Evolutionary conservation across 108 stramenopile species (phyloP).

Genomic region (Cyclostephanos invisitatus): DNA sequence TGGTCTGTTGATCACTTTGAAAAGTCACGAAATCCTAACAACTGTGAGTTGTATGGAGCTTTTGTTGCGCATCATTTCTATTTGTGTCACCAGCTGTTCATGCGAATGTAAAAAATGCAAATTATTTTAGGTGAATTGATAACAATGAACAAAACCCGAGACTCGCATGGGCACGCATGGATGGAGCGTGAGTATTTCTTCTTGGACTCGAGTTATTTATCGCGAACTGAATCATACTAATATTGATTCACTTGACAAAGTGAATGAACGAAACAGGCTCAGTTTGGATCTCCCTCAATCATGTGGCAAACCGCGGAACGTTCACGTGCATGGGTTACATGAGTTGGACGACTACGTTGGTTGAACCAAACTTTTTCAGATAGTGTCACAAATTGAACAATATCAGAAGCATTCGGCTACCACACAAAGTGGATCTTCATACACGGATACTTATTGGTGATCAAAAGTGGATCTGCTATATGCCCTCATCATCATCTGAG

Average conservation of each 20-base stretch:
- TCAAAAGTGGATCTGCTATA: not conserved
- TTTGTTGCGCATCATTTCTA: too few species aligned
- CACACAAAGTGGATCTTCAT: too few species aligned
- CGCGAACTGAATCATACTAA: not conserved
- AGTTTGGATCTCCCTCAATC: slow-evolving; percentile 30
- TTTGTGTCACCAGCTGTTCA: not conserved
- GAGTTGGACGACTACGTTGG: not conserved
- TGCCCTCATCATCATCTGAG: slow-evolving; percentile 20
- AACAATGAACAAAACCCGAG: slow-evolving; percentile 63
- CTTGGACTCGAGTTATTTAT: not conserved
- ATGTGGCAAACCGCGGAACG: slow-evolving; percentile 44
- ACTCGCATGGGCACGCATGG: slow-evolving; percentile 34
- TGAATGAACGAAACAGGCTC: slow-evolving; percentile 19
- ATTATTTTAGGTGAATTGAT: slow-evolving; percentile 40
- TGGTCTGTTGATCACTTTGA: slow-evolving; percentile 86
- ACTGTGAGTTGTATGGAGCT: slow-evolving; percentile 37
- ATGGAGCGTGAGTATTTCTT: slow-evolving; percentile 31
- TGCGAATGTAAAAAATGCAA: too few species aligned
- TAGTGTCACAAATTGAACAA: not conserved
- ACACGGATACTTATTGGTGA: too few species aligned
- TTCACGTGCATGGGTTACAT: slow-evolving; percentile 34
- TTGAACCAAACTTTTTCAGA: not conserved
- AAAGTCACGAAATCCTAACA: slow-evolving; percentile 75
- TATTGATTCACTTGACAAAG: not conserved
- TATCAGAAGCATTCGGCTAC: too few species aligned